These are phyloP conservation scores for Aspergillus bombycis DNA, from an alignment of 2,329 filamentous ascomycete genomes.

Conservation along the genomic window DNA sequence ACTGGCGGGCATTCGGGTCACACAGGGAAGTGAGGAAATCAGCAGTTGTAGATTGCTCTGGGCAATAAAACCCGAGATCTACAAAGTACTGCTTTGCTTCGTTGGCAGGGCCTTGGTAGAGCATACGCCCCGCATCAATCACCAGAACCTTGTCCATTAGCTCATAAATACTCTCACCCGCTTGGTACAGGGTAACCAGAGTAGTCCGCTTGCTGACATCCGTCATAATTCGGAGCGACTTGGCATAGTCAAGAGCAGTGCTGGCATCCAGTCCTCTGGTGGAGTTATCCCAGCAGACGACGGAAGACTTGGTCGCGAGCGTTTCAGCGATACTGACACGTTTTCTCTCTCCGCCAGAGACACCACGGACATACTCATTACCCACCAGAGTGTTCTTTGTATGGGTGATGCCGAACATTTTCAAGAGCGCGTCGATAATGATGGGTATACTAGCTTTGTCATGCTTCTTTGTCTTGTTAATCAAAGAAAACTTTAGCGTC, in stretches of 20 bases:
- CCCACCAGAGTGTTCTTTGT: slow-evolving; percentile 75
- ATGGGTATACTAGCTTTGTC: slow-evolving; percentile 66
- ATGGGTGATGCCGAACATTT: slow-evolving; percentile 78
- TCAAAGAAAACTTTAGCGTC: slow-evolving; percentile 73
- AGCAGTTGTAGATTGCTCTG: slow-evolving; percentile 67
- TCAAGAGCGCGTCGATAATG: slow-evolving; percentile 70
- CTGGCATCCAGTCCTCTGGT: slow-evolving; percentile 79
- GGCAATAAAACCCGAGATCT: slow-evolving; percentile 64
- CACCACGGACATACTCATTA: slow-evolving; percentile 72
- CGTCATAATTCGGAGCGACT: slow-evolving; percentile 72
- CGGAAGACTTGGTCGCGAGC: slow-evolving; percentile 70
- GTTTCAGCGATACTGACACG: slow-evolving; percentile 80
- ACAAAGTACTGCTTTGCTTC: slow-evolving; percentile 68
- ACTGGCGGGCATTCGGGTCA: slow-evolving; percentile 70
- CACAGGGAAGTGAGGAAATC: slow-evolving; percentile 79
- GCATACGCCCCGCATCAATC: slow-evolving; percentile 71
- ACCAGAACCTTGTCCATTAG: slow-evolving; percentile 81
- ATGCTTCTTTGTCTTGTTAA: slow-evolving; percentile 73
- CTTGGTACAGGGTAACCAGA: slow-evolving; percentile 72
- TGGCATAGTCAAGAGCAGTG: slow-evolving; percentile 77
- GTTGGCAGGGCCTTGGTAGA: slow-evolving; percentile 66
- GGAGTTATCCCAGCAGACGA: slow-evolving; percentile 79
- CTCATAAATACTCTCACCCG: slow-evolving; percentile 69
- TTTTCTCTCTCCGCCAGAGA: slow-evolving; percentile 80
- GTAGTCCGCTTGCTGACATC: slow-evolving; percentile 73